These are phyloP conservation scores for Silene coronaria DNA, from an alignment of 179 eudicot genomes.

Conservation along the genomic window DNA sequence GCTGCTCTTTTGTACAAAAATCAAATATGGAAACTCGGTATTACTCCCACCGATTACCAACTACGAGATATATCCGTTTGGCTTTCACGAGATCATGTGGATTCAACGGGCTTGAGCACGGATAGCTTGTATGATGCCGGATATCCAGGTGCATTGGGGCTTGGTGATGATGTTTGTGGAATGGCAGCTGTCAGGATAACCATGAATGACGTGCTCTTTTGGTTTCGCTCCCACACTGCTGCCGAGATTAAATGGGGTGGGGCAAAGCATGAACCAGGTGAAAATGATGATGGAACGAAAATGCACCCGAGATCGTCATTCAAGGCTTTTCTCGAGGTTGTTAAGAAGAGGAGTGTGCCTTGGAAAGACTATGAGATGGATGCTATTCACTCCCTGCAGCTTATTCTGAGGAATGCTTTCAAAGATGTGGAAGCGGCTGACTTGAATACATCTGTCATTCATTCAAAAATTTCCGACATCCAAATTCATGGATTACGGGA, in stretches of 20 bases:
- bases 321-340: constrained; percentile 83
- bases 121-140: constrained; percentile 94
- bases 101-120: constrained; percentile 91
- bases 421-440: constrained; percentile 45
- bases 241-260: constrained; percentile 84
- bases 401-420: constrained; percentile 68
- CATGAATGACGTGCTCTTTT: constrained; percentile 65
- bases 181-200: constrained; percentile 86
- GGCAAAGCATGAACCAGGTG: constrained; percentile 66
- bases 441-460: constrained; percentile 39
- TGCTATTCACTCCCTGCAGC: constrained; percentile 85
- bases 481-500: constrained; percentile 60
- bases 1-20: constrained; percentile 69
- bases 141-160: constrained; percentile 67
- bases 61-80: constrained; percentile 64
- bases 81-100: constrained; percentile 70
- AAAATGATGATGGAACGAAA: constrained; percentile 67
- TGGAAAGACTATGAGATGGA: constrained; percentile 97
- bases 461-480: constrained; percentile 55
- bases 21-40: constrained; percentile 54
- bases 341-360: constrained; percentile 64
- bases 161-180: constrained; percentile 75
- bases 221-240: constrained; percentile 85
- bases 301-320: constrained; percentile 95
- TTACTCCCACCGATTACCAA: constrained; percentile 66